Evolutionary conservation across 768 basidiomycete species (phyloP), one percentile per base, ranked within the genome.

Genomic region (Leccinum obscurum): DNA sequence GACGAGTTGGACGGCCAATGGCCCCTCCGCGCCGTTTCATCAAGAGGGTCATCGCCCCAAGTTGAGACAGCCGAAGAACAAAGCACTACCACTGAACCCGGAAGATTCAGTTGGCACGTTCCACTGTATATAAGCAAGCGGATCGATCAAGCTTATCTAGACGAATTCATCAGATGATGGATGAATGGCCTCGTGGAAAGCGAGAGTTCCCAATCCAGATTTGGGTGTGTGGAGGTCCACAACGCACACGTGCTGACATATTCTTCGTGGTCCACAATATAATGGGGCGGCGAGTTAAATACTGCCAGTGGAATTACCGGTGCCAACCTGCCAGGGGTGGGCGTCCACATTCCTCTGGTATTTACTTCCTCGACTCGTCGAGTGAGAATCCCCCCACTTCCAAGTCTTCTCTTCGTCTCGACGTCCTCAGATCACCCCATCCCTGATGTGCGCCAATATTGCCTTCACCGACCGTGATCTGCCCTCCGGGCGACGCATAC

Each of bases 151-250:
- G 59, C 24, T 30, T 44, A 52, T 62, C 58, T 52, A 24, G 24
- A 24, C 24, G 24, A 24, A 24, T 24, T 24, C 46, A 51, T 35
- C 20, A 52, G 39, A 35, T 35, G 52, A 55, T 59, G 44, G 57
- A 69, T 66, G 49, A 59, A 54, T 46, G 24, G 61, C 67, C 65
- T 66, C 63, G 44, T 64, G 67, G 55, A 55, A 39, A 17, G 32
- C 53, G 32, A 52, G 62, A 57, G 30, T 57, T 54, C 65, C 59
- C 34, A 57, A 55, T 64, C 61, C 54, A 61, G 65, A 59, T 61
- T 44, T 44, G 39, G 15, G n/a, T 28, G 14, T 55, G 66, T 59
- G 68, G 61, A 69, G 44, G 9, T 55, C 55, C 58, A 71, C 69
- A 72, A 68, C 62, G 46, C 70, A 59, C 58, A 46, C 59, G 37